Percentiles rank a stretch among this genome's conserved stretches.
Evolutionary conservation across 805 yeast species (phyloP).

Genomic region (Ogataea methanolica): DNA sequence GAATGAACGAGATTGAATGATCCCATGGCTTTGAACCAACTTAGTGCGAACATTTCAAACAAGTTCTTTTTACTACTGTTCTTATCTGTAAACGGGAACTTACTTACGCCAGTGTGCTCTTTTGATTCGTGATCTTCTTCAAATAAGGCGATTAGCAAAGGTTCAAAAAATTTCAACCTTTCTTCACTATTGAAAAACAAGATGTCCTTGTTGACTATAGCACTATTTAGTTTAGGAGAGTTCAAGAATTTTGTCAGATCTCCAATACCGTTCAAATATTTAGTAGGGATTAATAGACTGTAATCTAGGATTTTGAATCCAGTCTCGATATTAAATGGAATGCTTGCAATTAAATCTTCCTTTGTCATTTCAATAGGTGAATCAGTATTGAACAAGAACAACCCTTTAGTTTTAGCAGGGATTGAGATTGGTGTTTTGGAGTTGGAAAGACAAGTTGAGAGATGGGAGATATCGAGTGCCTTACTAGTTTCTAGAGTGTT

Average conservation of each 20-base stretch:
- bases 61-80: constrained; percentile 18
- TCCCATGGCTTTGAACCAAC: constrained; percentile 34
- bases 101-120: constrained; percentile 11
- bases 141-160: constrained; percentile 36
- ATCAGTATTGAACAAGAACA: constrained; percentile 37
- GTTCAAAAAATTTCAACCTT: constrained; percentile 22
- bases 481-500: constrained; percentile 7
- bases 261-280: constrained; percentile 14
- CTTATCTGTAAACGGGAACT: not conserved
- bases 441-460: constrained; percentile 10
- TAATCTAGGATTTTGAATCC: constrained; percentile 33
- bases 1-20: constrained; percentile 36
- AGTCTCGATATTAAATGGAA: constrained; percentile 37
- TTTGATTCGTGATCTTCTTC: constrained; percentile 18
- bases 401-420: constrained; percentile 31
- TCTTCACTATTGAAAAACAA: constrained; percentile 24
- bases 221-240: constrained; percentile 1
- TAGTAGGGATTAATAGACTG: constrained; percentile 35
- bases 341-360: constrained; percentile 22
- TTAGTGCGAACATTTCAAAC: constrained; percentile 38
- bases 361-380: constrained; percentile 13
- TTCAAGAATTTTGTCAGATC: constrained; percentile 4
- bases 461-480: constrained; percentile 8
- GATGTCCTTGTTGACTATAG: constrained; percentile 17
- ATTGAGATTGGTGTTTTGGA: constrained; percentile 17